phyloP scores from a whole-genome alignment of 306 rosid genomes.

The Vicia faba region DNA sequence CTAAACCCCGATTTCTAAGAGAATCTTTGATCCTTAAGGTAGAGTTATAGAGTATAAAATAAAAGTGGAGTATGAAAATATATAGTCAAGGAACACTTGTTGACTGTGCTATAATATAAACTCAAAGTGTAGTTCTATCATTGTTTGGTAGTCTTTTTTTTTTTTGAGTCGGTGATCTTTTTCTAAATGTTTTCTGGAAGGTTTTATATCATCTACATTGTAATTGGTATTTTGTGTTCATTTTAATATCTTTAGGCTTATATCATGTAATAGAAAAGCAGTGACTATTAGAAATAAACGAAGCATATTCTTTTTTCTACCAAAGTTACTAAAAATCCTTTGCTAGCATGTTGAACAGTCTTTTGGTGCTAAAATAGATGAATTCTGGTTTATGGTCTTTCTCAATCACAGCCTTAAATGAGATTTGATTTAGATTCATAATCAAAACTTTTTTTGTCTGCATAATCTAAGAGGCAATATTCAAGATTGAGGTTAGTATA shows the following conservation, averaged over 20 bases:
- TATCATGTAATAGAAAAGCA: conserved; percentile 4
- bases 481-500: conserved; percentile 20
- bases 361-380: conserved; percentile 29
- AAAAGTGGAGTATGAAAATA: background rate
- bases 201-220: conserved; percentile 7
- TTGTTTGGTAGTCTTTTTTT: conserved; percentile 7
- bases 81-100: background rate
- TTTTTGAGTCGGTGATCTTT: background rate
- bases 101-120: conserved; percentile 16
- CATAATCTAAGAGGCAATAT: conserved; percentile 25
- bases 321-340: conserved; percentile 12
- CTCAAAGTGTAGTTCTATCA: conserved; percentile 3
- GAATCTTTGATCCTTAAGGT: conserved; percentile 17
- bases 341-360: conserved; percentile 22
- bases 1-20: background rate
- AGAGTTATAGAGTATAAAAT: background rate
- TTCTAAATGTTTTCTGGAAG: conserved; percentile 5
- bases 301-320: conserved; percentile 19
- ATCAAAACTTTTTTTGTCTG: conserved; percentile 4
- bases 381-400: conserved; percentile 17
- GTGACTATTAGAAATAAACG: conserved; percentile 23
- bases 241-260: conserved; percentile 28
- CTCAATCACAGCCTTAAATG: background rate
- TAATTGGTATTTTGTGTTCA: conserved; percentile 29
- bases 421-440: conserved; percentile 23